phyloP scores from a whole-genome alignment of 2,329 filamentous ascomycete genomes.

The Neonectria neomacrospora region DNA sequence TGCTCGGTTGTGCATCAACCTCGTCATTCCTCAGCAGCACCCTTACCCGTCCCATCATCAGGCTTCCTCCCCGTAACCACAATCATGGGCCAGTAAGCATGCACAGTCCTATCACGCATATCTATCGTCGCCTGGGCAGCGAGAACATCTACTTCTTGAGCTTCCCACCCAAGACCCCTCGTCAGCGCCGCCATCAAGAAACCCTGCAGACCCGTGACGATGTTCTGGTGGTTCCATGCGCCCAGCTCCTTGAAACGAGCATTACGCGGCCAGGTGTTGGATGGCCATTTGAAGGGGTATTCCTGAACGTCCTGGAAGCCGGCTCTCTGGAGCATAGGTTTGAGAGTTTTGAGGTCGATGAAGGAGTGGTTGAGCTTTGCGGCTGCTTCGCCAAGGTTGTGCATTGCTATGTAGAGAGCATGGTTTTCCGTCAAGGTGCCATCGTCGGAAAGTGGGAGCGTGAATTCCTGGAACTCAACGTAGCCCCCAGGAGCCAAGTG shows the following conservation, averaged over 20 bases:
- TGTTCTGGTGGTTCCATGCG: slow-evolving; percentile 15
- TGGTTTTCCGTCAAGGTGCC: slow-evolving; percentile 5
- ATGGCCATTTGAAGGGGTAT: slow-evolving; percentile 18
- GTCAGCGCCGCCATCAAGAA: slow-evolving; percentile 19
- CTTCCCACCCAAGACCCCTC: slow-evolving; percentile 11
- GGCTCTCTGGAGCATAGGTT: slow-evolving; percentile 8
- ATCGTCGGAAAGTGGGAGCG: slow-evolving; percentile 14
- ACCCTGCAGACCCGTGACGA: slow-evolving; percentile 15
- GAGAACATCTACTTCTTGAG: slow-evolving; percentile 18
- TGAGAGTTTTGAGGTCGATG: slow-evolving; percentile 17
- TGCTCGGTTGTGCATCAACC: background rate
- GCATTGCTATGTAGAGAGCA: slow-evolving; percentile 6
- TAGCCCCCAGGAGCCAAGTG: slow-evolving; percentile 21
- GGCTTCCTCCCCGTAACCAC: slow-evolving; percentile 17
- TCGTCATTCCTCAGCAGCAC: background rate
- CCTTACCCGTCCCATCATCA: background rate
- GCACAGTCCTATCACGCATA: slow-evolving; percentile 14
- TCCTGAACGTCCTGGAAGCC: slow-evolving; percentile 18
- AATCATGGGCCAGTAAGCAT: slow-evolving; percentile 27
- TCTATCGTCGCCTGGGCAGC: slow-evolving; percentile 10
- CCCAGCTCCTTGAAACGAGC: slow-evolving; percentile 16
- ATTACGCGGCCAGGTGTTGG: slow-evolving; percentile 23
- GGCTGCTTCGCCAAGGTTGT: slow-evolving; percentile 15
- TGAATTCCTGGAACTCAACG: slow-evolving; percentile 22
- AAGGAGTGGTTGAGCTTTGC: slow-evolving; percentile 7